phyloP scores from a whole-genome alignment of 176 grass and related monocot genomes.

The Oryza rufipogon region DNA sequence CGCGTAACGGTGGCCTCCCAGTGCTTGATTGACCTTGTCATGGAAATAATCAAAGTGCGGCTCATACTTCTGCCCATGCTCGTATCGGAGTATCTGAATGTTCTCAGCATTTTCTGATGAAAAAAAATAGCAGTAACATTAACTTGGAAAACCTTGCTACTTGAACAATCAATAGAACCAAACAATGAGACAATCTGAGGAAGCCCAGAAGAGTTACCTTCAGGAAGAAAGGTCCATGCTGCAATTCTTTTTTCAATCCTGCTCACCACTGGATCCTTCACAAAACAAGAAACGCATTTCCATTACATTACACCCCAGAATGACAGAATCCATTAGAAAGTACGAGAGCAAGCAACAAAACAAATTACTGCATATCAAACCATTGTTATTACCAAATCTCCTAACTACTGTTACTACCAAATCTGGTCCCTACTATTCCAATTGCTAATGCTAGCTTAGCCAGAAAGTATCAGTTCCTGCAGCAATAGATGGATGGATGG shows the following conservation, averaged over 20 bases:
- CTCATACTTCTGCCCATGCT: conserved; percentile 61
- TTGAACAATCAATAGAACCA: background rate
- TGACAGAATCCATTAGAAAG: background rate
- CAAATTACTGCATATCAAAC: background rate
- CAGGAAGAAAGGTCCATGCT: conserved; percentile 62
- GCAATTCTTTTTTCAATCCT: conserved; percentile 59
- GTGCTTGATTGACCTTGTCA: conserved; percentile 53
- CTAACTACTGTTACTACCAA: background rate
- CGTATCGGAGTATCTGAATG: conserved; percentile 61
- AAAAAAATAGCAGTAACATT: background rate
- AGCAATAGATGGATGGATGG: background rate
- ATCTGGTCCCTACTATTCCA: conserved; percentile 16
- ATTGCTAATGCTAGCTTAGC: background rate
- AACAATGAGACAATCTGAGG: background rate
- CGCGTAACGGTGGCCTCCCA: conserved; percentile 59
- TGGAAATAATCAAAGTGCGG: conserved; percentile 69
- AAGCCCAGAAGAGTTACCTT: conserved; percentile 39
- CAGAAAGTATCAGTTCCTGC: conserved; percentile 24
- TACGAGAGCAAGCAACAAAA: background rate
- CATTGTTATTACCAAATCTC: background rate
- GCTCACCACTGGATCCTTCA: conserved; percentile 27
- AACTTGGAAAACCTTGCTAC: background rate
- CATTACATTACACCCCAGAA: background rate
- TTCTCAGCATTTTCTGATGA: conserved; percentile 64
- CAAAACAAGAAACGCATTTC: background rate